These are phyloP conservation scores for Cryphonectria naterciae DNA, from an alignment of 2,329 filamentous ascomycete species.

Conservation along the genomic window DNA sequence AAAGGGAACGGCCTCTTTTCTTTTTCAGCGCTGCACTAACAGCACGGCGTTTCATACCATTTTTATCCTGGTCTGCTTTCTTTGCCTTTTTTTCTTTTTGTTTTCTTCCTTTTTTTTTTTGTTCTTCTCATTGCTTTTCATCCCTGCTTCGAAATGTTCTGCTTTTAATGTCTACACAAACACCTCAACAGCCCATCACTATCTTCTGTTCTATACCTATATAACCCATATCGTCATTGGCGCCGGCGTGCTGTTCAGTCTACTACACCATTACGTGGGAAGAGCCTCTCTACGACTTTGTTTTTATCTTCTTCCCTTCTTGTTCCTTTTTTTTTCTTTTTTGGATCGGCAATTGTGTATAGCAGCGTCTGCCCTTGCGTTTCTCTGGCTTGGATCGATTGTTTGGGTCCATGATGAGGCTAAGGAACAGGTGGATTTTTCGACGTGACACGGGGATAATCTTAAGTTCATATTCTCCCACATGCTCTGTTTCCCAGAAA, in stretches of 20 bases:
- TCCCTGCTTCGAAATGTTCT: conserved; percentile 7
- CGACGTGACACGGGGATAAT: conserved; percentile 15
- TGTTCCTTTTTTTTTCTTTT: neutral
- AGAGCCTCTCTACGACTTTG: neutral
- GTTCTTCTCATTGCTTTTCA: too few species aligned
- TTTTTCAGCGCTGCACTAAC: conserved; percentile 8
- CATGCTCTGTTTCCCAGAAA: neutral
- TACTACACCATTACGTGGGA: neutral
- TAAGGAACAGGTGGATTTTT: neutral
- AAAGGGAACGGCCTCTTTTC: neutral
- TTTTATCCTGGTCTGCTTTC: neutral
- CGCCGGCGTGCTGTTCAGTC: conserved; percentile 16
- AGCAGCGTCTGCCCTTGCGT: conserved; percentile 1
- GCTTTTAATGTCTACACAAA: conserved; percentile 17
- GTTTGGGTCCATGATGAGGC: neutral
- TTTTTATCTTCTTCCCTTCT: neutral
- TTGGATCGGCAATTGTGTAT: conserved; percentile 21
- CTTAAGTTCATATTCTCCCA: conserved; percentile 3
- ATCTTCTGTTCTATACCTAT: conserved; percentile 9
- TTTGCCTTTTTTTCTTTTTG: neutral
- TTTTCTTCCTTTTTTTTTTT: neutral
- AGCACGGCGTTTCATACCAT: conserved; percentile 8
- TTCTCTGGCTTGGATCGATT: neutral
- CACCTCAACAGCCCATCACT: conserved; percentile 13
- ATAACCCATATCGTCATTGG: conserved; percentile 13